These are phyloP conservation scores for Aspergillus glaucus DNA, from an alignment of 2,329 filamentous ascomycete genomes.

Conservation along the genomic window DNA sequence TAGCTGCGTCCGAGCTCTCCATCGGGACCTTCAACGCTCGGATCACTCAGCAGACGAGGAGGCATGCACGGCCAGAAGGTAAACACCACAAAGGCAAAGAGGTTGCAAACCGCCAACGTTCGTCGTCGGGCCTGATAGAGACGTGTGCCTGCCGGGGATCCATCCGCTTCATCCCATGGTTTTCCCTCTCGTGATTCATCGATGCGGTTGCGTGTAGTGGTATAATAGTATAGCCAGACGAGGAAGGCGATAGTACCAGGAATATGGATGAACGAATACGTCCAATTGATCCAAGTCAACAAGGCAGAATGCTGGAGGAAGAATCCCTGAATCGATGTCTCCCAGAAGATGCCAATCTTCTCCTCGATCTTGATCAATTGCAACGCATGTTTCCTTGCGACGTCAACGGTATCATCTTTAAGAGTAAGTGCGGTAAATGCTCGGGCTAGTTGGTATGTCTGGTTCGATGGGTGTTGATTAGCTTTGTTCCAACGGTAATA, in stretches of 20 bases:
- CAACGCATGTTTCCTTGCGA: slow-evolving; percentile 62
- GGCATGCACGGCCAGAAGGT: slow-evolving; percentile 58
- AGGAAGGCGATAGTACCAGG: slow-evolving; percentile 68
- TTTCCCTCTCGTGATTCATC: slow-evolving; percentile 36
- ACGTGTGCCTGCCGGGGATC: slow-evolving; percentile 43
- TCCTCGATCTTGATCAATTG: slow-evolving; percentile 63
- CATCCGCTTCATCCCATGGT: slow-evolving; percentile 27
- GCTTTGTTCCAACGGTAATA: not conserved
- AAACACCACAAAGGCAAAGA: slow-evolving; percentile 55
- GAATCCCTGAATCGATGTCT: slow-evolving; percentile 55
- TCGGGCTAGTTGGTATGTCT: slow-evolving; percentile 70
- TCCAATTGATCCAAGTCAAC: slow-evolving; percentile 64
- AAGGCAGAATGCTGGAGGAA: slow-evolving; percentile 50
- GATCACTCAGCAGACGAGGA: slow-evolving; percentile 50
- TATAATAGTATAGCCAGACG: slow-evolving; percentile 63
- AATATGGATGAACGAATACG: slow-evolving; percentile 73
- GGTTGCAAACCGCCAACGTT: slow-evolving; percentile 54
- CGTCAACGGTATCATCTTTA: slow-evolving; percentile 60
- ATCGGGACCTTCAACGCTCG: slow-evolving; percentile 48
- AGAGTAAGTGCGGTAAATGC: slow-evolving; percentile 66
- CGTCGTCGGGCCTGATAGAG: slow-evolving; percentile 51
- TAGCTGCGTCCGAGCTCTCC: slow-evolving; percentile 55
- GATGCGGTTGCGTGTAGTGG: slow-evolving; percentile 54
- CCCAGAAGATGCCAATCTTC: slow-evolving; percentile 57
- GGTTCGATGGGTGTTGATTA: not conserved